Conservation (phyloP, 805 yeast genomes). For the Ogataea methanolica region DNA sequence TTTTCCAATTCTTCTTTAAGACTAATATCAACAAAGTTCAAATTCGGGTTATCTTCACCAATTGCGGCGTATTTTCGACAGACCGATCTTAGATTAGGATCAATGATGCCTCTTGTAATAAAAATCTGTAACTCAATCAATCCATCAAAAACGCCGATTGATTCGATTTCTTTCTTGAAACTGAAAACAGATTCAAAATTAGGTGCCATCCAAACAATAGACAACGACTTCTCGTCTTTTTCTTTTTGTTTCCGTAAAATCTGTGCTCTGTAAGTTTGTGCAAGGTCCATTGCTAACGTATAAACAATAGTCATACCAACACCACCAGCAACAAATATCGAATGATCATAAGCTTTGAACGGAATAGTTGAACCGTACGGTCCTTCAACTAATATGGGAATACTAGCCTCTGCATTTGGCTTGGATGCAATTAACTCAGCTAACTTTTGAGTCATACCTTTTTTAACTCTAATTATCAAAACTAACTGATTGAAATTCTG, state of each 20-base stretch:
- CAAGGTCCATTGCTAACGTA: conserved; percentile 40
- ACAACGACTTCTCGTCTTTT: conserved; percentile 17
- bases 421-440: conserved; percentile 27
- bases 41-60: background rate
- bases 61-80: background rate
- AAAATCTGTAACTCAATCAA: conserved; percentile 25
- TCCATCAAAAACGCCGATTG: conserved; percentile 20
- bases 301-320: conserved; percentile 58
- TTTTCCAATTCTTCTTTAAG: background rate
- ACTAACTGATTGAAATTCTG: conserved; percentile 38
- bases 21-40: background rate
- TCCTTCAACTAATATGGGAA: conserved; percentile 52
- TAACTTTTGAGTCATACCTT: conserved; percentile 46
- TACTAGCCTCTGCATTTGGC: conserved; percentile 30
- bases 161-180: conserved; percentile 27
- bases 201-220: conserved; percentile 28
- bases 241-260: conserved; percentile 20
- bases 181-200: conserved; percentile 27
- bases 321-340: conserved; percentile 58
- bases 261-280: conserved; percentile 28
- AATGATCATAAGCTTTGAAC: conserved; percentile 41
- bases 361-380: conserved; percentile 53
- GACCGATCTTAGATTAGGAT: conserved; percentile 12
- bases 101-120: conserved; percentile 22
- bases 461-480: conserved; percentile 46